Evolutionary conservation across 2,329 filamentous ascomycete species (phyloP), one percentile per base, ranked within the genome.

Genomic region (Niveomyces coronatus): DNA sequence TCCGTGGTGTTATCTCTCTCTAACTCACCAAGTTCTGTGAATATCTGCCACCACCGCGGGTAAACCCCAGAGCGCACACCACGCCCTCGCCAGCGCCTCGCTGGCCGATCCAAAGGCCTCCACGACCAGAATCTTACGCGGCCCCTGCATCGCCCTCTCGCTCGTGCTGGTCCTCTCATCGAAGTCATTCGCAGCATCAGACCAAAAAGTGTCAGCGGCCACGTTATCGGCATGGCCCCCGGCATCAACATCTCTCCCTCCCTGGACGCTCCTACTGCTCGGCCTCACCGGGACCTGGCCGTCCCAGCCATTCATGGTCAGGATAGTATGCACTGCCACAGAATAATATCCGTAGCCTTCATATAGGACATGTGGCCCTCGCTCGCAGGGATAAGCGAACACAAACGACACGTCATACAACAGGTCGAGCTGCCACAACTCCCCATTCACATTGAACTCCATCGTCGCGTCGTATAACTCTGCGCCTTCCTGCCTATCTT

Each of bases 51-150:
- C 71, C 14, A 87, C 62, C 1, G 82, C 82, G 51, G 71, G 78
- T 49, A 85, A 58, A 3, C 82, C 82, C 73, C 80, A 84, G 49
- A 85, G 79, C 39, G 79, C 73, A 54, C 82, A 86, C 82, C 82
- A 87, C 6, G 82, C 81, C 44, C 82, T 65, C 1, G 79, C 82
- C 49, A 87, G 69, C 4, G 85, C 82, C 56, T 86, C 82, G 47
- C 86, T 85, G 55, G 86, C 82, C 34, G 66, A 65, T 1, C 82
- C 82, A 53, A 83, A 78, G 1, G 81, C 79, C 58, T 86, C 79
- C 11, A 86, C 68, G 4, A 81, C 77, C 8, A 87, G 63, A 4
- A 87, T 80, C 47, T 73, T n/a, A n/a, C n/a, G n/a, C n/a, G n/a
- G n/a, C n/a, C n/a, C n/a, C n/a, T n/a, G n/a, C n/a, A n/a, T n/a